Percentiles rank a stretch among this genome's conserved stretches.
These are phyloP conservation scores for Silene latifolia DNA, from an alignment of 148 eudicot genomes.

Conservation along the genomic window DNA sequence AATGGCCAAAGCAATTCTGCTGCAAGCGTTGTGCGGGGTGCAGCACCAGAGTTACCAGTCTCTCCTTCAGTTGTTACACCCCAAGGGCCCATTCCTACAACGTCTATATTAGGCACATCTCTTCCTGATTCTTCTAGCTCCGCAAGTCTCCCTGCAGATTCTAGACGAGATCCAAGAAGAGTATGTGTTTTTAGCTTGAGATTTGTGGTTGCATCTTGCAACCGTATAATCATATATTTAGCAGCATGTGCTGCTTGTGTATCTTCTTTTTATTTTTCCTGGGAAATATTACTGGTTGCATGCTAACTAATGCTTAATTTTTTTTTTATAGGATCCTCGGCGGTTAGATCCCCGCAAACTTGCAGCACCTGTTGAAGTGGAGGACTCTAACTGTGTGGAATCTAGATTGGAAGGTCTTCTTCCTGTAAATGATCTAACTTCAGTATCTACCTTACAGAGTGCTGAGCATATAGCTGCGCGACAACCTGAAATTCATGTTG, in stretches of 20 bases:
- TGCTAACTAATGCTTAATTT: background rate
- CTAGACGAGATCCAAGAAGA: constrained; percentile 94
- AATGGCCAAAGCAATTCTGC: constrained; percentile 36
- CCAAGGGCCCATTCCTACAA: constrained; percentile 36
- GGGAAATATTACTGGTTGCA: background rate
- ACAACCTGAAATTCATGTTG: constrained; percentile 35
- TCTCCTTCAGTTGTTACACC: constrained; percentile 33
- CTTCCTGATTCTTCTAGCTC: constrained; percentile 48
- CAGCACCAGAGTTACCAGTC: constrained; percentile 34
- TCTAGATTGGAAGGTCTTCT: constrained; percentile 37
- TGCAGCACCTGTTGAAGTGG: constrained; percentile 45
- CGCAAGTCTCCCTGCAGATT: constrained; percentile 46
- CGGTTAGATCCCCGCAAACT: constrained; percentile 83
- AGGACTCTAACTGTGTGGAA: constrained; percentile 38
- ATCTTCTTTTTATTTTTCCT: background rate
- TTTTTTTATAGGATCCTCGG: constrained; percentile 72
- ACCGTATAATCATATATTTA: background rate
- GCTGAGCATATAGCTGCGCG: constrained; percentile 33
- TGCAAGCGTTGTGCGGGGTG: constrained; percentile 29
- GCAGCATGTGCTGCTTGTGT: background rate
- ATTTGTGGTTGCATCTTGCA: constrained; percentile 13
- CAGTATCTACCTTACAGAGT: constrained; percentile 29
- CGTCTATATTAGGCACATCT: constrained; percentile 33
- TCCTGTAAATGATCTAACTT: constrained; percentile 22
- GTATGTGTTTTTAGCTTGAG: constrained; percentile 35